These are phyloP conservation scores for Xylaria hypoxylon DNA, from an alignment of 2,329 filamentous ascomycete genomes.

Conservation along the genomic window DNA sequence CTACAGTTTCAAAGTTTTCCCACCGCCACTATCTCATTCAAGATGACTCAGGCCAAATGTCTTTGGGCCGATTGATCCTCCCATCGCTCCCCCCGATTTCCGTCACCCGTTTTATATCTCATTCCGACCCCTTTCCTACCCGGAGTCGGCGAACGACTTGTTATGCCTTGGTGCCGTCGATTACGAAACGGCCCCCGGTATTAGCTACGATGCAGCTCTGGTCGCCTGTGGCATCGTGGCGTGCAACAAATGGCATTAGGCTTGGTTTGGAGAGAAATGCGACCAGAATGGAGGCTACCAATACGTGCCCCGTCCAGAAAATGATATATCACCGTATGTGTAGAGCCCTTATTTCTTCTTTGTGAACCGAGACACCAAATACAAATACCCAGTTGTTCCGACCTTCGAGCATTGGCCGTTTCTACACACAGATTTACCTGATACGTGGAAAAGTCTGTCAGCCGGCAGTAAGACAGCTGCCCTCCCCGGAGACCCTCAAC, in stretches of 20 bases:
- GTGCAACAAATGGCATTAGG: not conserved
- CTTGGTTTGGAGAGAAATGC: conserved; percentile 2
- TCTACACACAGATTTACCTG: not conserved
- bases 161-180: not conserved
- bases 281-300: not conserved
- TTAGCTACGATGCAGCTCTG: not conserved
- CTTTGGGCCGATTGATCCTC: not conserved
- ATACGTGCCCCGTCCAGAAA: not conserved
- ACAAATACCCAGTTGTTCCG: conserved; percentile 2
- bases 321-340: not conserved
- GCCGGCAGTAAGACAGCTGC: not conserved
- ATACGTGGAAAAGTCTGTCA: not conserved
- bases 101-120: not conserved
- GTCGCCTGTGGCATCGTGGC: not conserved
- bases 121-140: not conserved
- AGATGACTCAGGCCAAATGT: no score
- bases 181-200: not conserved
- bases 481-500: not conserved
- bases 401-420: conserved; percentile 6
- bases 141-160: not conserved
- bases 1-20: no score
- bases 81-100: not conserved
- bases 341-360: conserved; percentile 6
- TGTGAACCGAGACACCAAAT: not conserved
- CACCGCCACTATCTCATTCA: no score